Conservation (phyloP, 1,139 yeast genomes). For the Magnusiomyces starmeri region DNA sequence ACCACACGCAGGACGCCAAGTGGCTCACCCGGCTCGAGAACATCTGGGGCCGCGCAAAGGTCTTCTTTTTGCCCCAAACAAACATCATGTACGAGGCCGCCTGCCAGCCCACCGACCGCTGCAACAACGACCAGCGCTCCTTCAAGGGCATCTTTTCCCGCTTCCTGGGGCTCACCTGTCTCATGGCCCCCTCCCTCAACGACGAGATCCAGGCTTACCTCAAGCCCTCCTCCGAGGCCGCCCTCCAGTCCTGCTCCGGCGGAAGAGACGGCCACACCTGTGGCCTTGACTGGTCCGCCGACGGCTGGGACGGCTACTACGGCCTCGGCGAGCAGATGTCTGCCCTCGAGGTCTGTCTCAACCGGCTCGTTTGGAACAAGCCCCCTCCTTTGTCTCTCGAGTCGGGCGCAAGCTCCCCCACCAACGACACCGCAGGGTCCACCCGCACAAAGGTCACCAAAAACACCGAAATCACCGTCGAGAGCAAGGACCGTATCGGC, state of each 20-base stretch:
- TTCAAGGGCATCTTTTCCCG: constrained; percentile 79
- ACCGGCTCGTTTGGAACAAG: constrained; percentile 36
- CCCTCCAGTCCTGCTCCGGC: constrained; percentile 78
- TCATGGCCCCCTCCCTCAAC: constrained; percentile 57
- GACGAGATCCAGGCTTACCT: constrained; percentile 47
- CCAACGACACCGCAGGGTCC: constrained; percentile 31
- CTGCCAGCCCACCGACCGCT: constrained; percentile 54
- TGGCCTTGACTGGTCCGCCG: constrained; percentile 69
- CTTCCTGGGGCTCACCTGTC: constrained; percentile 67
- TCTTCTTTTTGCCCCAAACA: constrained; percentile 51
- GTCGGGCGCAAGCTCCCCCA: constrained; percentile 43
- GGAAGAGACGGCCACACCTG: constrained; percentile 88
- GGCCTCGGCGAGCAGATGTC: constrained; percentile 96
- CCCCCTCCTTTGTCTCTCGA: constrained; percentile 39
- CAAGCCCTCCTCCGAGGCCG: constrained; percentile 63
- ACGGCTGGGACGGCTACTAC: constrained; percentile 66
- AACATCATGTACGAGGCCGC: constrained; percentile 72
- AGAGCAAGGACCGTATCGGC: constrained; percentile 64
- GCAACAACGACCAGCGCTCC: constrained; percentile 86
- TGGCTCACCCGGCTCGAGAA: constrained; percentile 53
- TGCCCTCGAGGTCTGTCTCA: constrained; percentile 73
- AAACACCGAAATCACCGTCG: constrained; percentile 1
- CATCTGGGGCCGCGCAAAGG: constrained; percentile 41
- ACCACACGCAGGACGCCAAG: constrained; percentile 56
- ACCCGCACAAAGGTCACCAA: constrained; percentile 17